Percentiles rank a stretch among this genome's conserved stretches.
These are phyloP conservation scores for Penicillium paxilli DNA, from an alignment of 495 filamentous ascomycete species.

Conservation along the genomic window DNA sequence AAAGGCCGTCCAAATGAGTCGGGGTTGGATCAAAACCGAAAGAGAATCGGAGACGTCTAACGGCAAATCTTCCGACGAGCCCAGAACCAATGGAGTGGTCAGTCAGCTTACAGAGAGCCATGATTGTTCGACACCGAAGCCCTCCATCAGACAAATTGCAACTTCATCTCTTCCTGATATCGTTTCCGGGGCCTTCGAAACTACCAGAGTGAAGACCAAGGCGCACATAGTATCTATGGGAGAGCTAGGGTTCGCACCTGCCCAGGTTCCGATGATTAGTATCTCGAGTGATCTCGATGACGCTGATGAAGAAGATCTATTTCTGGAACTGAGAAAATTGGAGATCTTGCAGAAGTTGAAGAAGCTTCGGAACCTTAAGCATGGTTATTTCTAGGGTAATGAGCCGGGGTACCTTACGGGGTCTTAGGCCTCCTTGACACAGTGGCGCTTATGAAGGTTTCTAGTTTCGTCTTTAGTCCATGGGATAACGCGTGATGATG, in stretches of 20 bases:
- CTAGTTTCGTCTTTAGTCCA: too few relatives aligned
- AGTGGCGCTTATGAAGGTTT: too few relatives aligned
- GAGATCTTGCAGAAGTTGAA: slow-evolving; percentile 45
- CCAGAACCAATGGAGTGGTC: background rate
- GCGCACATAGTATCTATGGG: slow-evolving; percentile 15
- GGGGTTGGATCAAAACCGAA: slow-evolving; percentile 61
- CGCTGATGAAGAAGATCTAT: slow-evolving; percentile 43
- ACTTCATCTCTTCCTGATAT: slow-evolving; percentile 3
- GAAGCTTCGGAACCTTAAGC: slow-evolving; percentile 30
- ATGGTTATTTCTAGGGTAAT: slow-evolving; percentile 18
- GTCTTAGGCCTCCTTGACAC: too few relatives aligned
- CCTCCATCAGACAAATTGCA: background rate
- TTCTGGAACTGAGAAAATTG: slow-evolving; percentile 39
- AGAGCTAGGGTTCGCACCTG: slow-evolving; percentile 13
- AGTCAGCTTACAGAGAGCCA: background rate
- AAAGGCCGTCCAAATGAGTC: slow-evolving; percentile 82
- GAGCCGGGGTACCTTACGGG: too few relatives aligned
- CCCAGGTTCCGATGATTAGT: slow-evolving; percentile 20
- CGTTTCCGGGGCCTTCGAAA: background rate
- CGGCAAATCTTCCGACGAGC: background rate
- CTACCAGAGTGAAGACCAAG: slow-evolving; percentile 6
- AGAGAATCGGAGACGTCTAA: background rate
- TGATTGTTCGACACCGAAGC: background rate
- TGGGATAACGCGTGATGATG: too few relatives aligned
- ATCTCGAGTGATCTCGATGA: slow-evolving; percentile 34